These are phyloP conservation scores for Exserohilum rostratum DNA, from an alignment of 2,329 filamentous ascomycete species.

Conservation along the genomic window DNA sequence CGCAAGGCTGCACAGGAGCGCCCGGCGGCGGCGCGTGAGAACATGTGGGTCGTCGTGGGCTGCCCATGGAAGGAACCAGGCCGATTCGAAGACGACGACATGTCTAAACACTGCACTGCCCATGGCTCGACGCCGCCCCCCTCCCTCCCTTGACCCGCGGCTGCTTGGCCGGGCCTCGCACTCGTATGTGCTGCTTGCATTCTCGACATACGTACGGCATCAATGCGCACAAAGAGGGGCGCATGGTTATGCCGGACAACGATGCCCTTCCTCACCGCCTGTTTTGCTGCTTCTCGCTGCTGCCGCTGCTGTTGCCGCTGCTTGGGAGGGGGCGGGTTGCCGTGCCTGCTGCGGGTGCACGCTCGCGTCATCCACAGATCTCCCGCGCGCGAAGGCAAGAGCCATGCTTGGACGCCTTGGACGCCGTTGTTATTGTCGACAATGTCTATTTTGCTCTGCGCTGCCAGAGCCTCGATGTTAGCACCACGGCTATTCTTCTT, in stretches of 20 bases:
- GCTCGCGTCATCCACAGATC: slow-evolving; percentile 29
- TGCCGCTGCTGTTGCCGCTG: too few relatives aligned
- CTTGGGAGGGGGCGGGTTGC: slow-evolving; percentile 32
- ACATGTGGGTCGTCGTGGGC: slow-evolving; percentile 26
- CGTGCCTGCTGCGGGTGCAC: slow-evolving; percentile 25
- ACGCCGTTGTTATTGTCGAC: not conserved
- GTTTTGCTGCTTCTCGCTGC: slow-evolving; percentile 32
- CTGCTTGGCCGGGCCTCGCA: not conserved
- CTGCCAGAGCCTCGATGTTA: not conserved
- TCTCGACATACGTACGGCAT: not conserved
- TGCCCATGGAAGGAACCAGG: slow-evolving; percentile 32
- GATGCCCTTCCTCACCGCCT: slow-evolving; percentile 32
- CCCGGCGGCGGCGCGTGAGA: slow-evolving; percentile 21
- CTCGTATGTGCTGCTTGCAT: slow-evolving; percentile 2
- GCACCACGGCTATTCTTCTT: not conserved
- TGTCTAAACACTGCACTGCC: slow-evolving; percentile 5
- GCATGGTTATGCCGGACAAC: slow-evolving; percentile 29
- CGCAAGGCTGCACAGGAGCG: slow-evolving; percentile 36
- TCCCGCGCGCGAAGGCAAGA: slow-evolving; percentile 28
- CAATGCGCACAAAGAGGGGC: slow-evolving; percentile 24
- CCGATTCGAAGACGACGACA: slow-evolving; percentile 36
- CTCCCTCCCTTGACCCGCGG: not conserved
- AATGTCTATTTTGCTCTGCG: not conserved
- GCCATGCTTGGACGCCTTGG: slow-evolving; percentile 12
- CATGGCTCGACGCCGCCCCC: slow-evolving; percentile 1